phyloP scores from a whole-genome alignment of 305 asterid genomes.

The Plantago lanceolata region DNA sequence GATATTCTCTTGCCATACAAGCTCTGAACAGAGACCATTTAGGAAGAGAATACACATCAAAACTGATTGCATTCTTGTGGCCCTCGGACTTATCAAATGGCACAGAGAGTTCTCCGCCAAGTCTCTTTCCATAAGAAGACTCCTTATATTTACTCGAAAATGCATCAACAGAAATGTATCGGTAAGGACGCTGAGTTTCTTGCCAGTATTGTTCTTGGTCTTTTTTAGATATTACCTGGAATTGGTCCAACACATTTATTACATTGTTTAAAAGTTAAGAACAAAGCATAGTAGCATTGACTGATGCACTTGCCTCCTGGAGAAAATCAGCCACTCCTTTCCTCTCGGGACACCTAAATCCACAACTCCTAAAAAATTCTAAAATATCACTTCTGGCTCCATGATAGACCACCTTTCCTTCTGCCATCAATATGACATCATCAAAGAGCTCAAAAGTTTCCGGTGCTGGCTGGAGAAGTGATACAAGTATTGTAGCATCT shows the following conservation, averaged over 20 bases:
- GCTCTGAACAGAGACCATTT: slow-evolving; percentile 51
- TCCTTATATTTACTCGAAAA: slow-evolving; percentile 41
- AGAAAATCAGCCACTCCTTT: slow-evolving; percentile 44
- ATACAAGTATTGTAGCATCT: slow-evolving; percentile 38
- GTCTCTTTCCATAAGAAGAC: slow-evolving; percentile 32
- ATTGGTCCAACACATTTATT: neutral
- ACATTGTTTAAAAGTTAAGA: neutral
- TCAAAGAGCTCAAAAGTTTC: slow-evolving; percentile 45
- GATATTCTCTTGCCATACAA: slow-evolving; percentile 56
- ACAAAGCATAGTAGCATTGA: neutral
- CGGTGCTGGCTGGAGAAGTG: slow-evolving; percentile 53
- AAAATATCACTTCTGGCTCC: slow-evolving; percentile 32
- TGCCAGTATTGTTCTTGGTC: slow-evolving; percentile 72
- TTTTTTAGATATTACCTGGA: slow-evolving; percentile 55
- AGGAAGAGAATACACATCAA: slow-evolving; percentile 41
- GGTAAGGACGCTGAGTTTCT: slow-evolving; percentile 28
- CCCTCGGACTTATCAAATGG: slow-evolving; percentile 38
- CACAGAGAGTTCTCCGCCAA: slow-evolving; percentile 34
- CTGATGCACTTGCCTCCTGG: slow-evolving; percentile 37
- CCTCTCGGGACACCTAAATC: slow-evolving; percentile 40
- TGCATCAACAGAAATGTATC: slow-evolving; percentile 35
- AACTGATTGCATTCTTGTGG: slow-evolving; percentile 34
- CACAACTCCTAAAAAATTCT: slow-evolving; percentile 31
- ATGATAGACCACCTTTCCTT: slow-evolving; percentile 38
- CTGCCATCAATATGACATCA: slow-evolving; percentile 36